These are phyloP conservation scores for Mycena rosella DNA, from an alignment of 768 basidiomycete genomes.

Conservation along the genomic window DNA sequence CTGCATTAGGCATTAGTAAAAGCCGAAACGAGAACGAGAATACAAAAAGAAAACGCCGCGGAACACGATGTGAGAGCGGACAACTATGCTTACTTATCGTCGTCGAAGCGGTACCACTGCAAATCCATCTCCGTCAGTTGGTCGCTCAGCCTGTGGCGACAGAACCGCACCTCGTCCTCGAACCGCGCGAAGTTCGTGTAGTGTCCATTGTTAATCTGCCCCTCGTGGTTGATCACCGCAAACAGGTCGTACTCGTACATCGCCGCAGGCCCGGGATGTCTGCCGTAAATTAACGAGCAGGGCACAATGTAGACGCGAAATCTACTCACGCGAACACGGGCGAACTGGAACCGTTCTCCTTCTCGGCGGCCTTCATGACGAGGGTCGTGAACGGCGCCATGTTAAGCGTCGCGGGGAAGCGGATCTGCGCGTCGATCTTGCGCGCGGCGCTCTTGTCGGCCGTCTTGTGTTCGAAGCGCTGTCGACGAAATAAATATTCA, in stretches of 20 bases:
- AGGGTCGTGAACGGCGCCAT: constrained; percentile 90
- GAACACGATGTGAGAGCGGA: neutral
- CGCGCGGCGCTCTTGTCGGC: constrained; percentile 76
- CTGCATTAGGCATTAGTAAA: constrained; percentile 54
- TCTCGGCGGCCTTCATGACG: constrained; percentile 64
- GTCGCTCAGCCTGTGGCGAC: neutral
- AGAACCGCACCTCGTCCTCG: constrained; percentile 78
- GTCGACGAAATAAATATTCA: neutral
- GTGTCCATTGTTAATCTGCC: constrained; percentile 94
- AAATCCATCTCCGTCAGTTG: neutral
- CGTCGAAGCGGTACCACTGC: constrained; percentile 95
- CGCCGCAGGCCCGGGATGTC: constrained; percentile 68
- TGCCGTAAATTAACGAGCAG: constrained; percentile 32
- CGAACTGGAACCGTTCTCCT: constrained; percentile 50
- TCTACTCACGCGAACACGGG: constrained; percentile 40
- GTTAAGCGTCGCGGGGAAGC: constrained; percentile 86
- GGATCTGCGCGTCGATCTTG: constrained; percentile 88
- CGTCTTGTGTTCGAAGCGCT: constrained; percentile 95
- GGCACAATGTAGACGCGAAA: too few species aligned
- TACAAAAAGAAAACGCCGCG: neutral
- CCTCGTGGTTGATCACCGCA: constrained; percentile 95
- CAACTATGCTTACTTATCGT: constrained; percentile 93
- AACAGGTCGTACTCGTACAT: constrained; percentile 94
- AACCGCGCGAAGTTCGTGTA: constrained; percentile 91
- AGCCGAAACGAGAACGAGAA: too few species aligned